These are phyloP conservation scores for Penicillium sp. DNA, from an alignment of 2,329 filamentous ascomycete species.

Conservation along the genomic window DNA sequence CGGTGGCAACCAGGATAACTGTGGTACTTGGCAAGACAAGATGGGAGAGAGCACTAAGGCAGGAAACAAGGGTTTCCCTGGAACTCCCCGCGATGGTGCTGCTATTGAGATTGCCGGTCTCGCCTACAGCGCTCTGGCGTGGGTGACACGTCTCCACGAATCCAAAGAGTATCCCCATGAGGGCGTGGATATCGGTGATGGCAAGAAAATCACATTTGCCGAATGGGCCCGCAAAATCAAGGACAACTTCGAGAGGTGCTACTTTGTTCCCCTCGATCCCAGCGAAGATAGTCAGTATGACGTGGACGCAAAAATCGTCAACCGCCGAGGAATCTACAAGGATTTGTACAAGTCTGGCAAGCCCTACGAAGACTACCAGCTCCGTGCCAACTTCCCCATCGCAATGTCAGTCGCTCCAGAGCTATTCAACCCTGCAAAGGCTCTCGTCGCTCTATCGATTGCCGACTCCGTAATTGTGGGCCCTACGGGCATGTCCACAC, in stretches of 20 bases:
- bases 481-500: slow-evolving; percentile 90
- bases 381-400: slow-evolving; percentile 90
- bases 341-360: slow-evolving; percentile 92
- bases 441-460: slow-evolving; percentile 73
- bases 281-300: slow-evolving; percentile 74
- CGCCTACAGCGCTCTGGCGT: slow-evolving; percentile 81
- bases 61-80: slow-evolving; percentile 86
- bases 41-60: slow-evolving; percentile 97
- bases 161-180: slow-evolving; percentile 69
- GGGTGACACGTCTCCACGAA: slow-evolving; percentile 68
- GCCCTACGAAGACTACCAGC: slow-evolving; percentile 95
- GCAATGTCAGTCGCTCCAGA: slow-evolving; percentile 92
- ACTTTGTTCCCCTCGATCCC: slow-evolving; percentile 72
- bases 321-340: slow-evolving; percentile 96
- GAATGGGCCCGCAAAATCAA: slow-evolving; percentile 81
- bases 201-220: slow-evolving; percentile 63
- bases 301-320: slow-evolving; percentile 74
- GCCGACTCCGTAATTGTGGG: slow-evolving; percentile 79
- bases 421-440: slow-evolving; percentile 76
- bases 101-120: slow-evolving; percentile 94
- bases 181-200: slow-evolving; percentile 66
- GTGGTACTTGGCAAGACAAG: slow-evolving; percentile 99
- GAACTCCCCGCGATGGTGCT: slow-evolving; percentile 93
- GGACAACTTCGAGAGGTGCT: slow-evolving; percentile 85
- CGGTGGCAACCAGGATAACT: slow-evolving; percentile 91